Base-by-base conservation (phyloP, 2,329 filamentous ascomycete species). In the Aspergillus spinulosporus region DNA sequence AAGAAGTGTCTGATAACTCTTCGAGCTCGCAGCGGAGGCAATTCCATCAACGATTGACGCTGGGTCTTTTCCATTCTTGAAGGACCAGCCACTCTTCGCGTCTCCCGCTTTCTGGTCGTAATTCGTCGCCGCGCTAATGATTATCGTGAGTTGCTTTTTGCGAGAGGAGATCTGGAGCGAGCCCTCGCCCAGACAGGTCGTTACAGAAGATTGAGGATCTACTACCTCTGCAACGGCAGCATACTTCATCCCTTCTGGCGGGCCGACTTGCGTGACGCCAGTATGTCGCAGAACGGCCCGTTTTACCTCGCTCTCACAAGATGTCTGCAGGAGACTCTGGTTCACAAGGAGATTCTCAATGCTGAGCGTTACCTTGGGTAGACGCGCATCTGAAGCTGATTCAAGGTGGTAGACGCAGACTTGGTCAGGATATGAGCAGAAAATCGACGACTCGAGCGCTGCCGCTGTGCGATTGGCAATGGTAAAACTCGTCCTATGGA, bases 81-180 rank as follows among this genome's bases (percentile, higher is more conserved):
- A 84, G 0, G 78, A 79, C 63, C 76, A 84, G 9, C 68, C 63
- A 55, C 63, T 64, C 12, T 69, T 71, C 0, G 71, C 67, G 46
- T 76, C 80, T 1, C 82, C 82, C 32, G 78, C 77, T 3, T 70
- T 77, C 52, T 78, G 69, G 47, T 84, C 79, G 52, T 80, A 84
- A 56, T 83, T 74, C 1, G 66, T 63, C 5, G 68, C 73, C 1
- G 73, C 76, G 4, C 75, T 74, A 11, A 83, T 63, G 0, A 82
- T 68, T 4, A 84, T 59, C 3, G 6, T 64, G n/a, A 44, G 43
- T 6, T 54, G 54, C 9, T 29, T 49, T 5, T 48, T 43, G 5
- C 29, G 32, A 4, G 44, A 9, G 2, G 29, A n/a, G 26, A 47
- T 9, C 12, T 47, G 12, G 11, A 47, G 29, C 8, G 3, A 9